Evolutionary conservation across 2,329 filamentous ascomycete species (phyloP).

Genomic region (Lizonia empirigonia): DNA sequence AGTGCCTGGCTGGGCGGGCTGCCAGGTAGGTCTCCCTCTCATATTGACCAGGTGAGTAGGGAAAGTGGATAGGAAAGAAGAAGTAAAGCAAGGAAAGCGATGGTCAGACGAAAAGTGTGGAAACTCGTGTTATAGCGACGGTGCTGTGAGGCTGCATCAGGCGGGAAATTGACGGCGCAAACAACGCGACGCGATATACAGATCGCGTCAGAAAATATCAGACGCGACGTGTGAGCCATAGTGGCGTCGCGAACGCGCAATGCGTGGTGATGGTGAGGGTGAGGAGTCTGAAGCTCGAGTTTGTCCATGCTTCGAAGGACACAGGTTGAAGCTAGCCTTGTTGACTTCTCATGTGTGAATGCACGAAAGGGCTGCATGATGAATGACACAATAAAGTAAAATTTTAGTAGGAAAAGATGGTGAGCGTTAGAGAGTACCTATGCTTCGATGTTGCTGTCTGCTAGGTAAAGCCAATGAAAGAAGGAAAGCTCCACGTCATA

Average conservation of each 20-base stretch:
- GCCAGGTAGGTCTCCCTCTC: not conserved
- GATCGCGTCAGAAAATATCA: not conserved
- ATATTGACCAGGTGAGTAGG: not conserved
- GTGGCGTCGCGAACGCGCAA: not conserved
- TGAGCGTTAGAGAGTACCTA: not conserved
- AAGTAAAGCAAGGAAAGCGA: not conserved
- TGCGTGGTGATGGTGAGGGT: constrained; percentile 12
- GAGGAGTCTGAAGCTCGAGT: not conserved
- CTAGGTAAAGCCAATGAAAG: not conserved
- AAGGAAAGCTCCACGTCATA: not conserved
- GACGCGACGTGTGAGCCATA: not conserved
- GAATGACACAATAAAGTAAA: not conserved
- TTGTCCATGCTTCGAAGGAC: not conserved
- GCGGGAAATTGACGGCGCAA: no score
- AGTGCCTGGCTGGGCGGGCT: not conserved
- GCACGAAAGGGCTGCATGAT: not conserved
- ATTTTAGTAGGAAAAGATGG: not conserved
- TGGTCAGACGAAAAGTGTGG: no score
- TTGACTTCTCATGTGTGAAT: not conserved
- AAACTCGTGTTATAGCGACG: not conserved
- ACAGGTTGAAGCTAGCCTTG: no score
- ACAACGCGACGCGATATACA: not conserved
- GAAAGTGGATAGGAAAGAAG: not conserved
- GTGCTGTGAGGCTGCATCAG: not conserved
- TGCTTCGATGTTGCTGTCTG: not conserved